Percentiles rank a stretch among this genome's conserved stretches.
phyloP scores from a whole-genome alignment of 495 filamentous ascomycete species.

The Penicillium egyptiacum region DNA sequence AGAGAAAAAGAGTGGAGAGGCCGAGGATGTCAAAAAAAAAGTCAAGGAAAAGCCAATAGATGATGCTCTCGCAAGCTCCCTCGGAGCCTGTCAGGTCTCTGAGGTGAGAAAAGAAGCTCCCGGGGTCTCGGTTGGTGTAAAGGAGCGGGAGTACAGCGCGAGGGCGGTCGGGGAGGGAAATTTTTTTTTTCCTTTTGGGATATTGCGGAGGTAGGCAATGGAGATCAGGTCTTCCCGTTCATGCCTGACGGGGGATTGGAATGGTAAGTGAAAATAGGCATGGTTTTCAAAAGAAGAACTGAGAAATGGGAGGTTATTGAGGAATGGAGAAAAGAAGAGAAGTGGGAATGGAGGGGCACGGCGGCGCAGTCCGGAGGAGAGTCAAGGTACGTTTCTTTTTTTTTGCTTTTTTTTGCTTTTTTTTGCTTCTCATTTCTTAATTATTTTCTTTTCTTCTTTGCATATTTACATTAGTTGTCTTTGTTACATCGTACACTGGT shows the following conservation, averaged over 20 bases:
- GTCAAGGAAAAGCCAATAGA: constrained; percentile 2
- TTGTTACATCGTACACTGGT: not conserved
- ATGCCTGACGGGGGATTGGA: constrained; percentile 46
- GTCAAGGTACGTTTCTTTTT: constrained; percentile 15
- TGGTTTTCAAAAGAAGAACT: constrained; percentile 33
- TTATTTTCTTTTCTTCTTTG: not conserved
- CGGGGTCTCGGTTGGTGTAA: not conserved
- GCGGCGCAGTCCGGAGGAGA: constrained; percentile 24
- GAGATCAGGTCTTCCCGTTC: constrained; percentile 44
- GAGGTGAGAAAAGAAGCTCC: constrained; percentile 16
- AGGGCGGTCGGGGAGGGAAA: constrained; percentile 29
- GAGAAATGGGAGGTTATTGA: constrained; percentile 33
- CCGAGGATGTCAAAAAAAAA: not conserved
- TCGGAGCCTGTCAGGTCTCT: constrained; percentile 19
- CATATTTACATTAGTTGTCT: not conserved
- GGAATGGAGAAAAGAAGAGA: constrained; percentile 29
- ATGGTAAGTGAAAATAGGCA: constrained; percentile 40
- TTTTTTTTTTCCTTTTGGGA: constrained; percentile 29
- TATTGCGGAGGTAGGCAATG: constrained; percentile 16
- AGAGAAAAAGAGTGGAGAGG: constrained; percentile 20
- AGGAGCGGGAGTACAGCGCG: constrained; percentile 8
- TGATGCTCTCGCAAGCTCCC: constrained; percentile 12
- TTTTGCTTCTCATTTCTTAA: constrained; percentile 1
- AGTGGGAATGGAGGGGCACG: constrained; percentile 35
- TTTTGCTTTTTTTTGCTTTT: constrained; percentile 4